Base-by-base conservation (phyloP, 352 stramenopile species). In the Globisporangium sylvaticum region DNA sequence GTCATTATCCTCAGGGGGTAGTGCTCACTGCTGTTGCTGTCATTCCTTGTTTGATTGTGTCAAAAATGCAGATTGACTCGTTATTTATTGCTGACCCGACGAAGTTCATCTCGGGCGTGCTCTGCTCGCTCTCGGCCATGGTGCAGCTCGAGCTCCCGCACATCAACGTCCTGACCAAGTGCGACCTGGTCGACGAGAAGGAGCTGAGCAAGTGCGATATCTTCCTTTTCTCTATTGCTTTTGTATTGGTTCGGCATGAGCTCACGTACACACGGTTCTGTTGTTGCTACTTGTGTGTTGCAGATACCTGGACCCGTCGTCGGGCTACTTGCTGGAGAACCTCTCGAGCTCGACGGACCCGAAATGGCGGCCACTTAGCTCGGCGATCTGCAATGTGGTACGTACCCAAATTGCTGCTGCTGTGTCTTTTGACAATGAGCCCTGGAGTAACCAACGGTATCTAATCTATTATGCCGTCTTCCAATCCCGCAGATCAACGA, bases 101-200 rank as follows among this genome's bases (percentile, higher is more conserved):
- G 53, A 99, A 99, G 81, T 99, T 99, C 79, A 97, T 99, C 62
- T 98, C 97, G 14, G 97, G 96, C 15, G 88, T 98, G 32, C 88
- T 99, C 46, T 90, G 98, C 61, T 98, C 92, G 53, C 88, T 99
- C 5, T 98, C 96, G 62, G 93, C 97, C 20, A 99, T 99, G 97
- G 84, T 99, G 18, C 94, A 98, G 64, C 84, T 99, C n/a, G 97
- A 99, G 71, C 85, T 99, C 32, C 97, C 98, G 15, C 88, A 97
- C 68, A 91, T 98, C 34, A 98, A 98, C 71, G 89, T 97, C 34
- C 77, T 98, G 12, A 97, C 92, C 27, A 98, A 98, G 73, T 97
- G 88, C 67, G 92, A 98, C 66, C 68, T 97, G 9, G 88, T 96
- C 14, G 83, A 96, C 58, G 85, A 97, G 58, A 92, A 96, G 66